phyloP scores from a whole-genome alignment of 768 basidiomycete genomes.

The Ephemerocybe angulata region DNA sequence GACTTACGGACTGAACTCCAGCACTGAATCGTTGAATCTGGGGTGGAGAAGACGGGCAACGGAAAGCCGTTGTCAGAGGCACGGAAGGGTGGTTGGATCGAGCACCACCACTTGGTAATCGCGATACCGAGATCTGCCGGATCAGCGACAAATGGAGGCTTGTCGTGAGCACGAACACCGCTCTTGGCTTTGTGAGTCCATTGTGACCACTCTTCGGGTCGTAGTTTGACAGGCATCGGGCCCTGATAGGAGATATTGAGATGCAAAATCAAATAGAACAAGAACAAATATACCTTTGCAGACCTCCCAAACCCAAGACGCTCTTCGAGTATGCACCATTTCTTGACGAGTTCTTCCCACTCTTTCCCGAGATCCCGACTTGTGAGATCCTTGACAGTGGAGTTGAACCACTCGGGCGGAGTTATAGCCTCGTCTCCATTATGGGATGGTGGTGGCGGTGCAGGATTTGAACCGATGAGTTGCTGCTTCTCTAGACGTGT shows the following conservation, averaged over 20 bases:
- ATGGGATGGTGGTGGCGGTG: too few relatives aligned
- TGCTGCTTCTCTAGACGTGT: background rate
- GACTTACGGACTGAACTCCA: background rate
- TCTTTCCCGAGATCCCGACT: background rate
- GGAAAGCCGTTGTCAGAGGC: background rate
- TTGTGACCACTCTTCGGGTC: background rate
- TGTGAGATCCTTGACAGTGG: background rate
- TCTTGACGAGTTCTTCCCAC: background rate
- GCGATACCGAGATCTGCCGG: background rate
- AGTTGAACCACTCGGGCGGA: background rate
- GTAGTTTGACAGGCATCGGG: background rate
- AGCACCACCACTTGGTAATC: background rate
- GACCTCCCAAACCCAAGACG: background rate
- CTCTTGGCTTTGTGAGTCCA: background rate
- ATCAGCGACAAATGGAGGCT: background rate
- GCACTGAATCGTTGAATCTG: background rate
- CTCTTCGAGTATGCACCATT: background rate
- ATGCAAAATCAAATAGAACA: too few relatives aligned
- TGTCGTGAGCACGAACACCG: background rate
- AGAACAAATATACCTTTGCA: background rate
- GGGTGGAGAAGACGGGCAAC: background rate
- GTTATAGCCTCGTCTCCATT: background rate
- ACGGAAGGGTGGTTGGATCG: background rate
- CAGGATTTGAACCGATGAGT: background rate
- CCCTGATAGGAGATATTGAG: background rate